Percentiles rank a stretch among this genome's conserved stretches.
These are phyloP conservation scores for Magnolia sinica DNA, from an alignment of 164 flowering plant genomes.

Conservation along the genomic window DNA sequence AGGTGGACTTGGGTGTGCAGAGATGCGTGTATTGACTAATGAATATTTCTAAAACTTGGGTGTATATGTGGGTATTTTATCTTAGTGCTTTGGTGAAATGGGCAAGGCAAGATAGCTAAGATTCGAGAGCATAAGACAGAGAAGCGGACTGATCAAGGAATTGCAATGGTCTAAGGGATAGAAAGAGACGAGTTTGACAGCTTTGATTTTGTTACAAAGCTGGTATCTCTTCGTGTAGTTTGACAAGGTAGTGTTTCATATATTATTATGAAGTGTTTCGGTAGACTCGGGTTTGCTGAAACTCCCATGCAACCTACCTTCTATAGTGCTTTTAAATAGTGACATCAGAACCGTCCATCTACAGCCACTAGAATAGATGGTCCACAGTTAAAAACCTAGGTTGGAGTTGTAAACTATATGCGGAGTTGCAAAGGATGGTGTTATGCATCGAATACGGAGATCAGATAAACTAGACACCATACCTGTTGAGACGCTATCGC, in stretches of 20 bases:
- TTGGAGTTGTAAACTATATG: too few relatives aligned
- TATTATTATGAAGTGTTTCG: too few relatives aligned
- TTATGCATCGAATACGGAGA: too few relatives aligned
- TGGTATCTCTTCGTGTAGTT: background rate
- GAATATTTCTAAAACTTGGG: background rate
- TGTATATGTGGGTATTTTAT: background rate
- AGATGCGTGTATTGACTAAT: background rate
- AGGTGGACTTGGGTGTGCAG: background rate
- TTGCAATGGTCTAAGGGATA: background rate
- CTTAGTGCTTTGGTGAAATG: background rate
- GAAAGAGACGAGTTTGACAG: background rate
- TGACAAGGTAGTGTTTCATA: background rate
- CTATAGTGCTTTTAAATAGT: too few relatives aligned
- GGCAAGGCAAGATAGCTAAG: constrained; percentile 14
- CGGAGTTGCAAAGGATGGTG: too few relatives aligned
- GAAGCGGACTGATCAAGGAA: constrained; percentile 7
- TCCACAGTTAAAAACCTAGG: too few relatives aligned
- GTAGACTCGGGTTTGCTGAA: too few relatives aligned
- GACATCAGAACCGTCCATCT: too few relatives aligned
- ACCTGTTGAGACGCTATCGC: too few relatives aligned
- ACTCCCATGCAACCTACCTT: too few relatives aligned
- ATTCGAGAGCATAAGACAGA: background rate
- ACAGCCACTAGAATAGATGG: too few relatives aligned
- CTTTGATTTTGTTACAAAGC: background rate
- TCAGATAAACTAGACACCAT: too few relatives aligned